Percentiles rank a stretch among this genome's conserved stretches.
Evolutionary conservation across 2,329 filamentous ascomycete species (phyloP).

Genomic region (Ophiosphaerella korrae): DNA sequence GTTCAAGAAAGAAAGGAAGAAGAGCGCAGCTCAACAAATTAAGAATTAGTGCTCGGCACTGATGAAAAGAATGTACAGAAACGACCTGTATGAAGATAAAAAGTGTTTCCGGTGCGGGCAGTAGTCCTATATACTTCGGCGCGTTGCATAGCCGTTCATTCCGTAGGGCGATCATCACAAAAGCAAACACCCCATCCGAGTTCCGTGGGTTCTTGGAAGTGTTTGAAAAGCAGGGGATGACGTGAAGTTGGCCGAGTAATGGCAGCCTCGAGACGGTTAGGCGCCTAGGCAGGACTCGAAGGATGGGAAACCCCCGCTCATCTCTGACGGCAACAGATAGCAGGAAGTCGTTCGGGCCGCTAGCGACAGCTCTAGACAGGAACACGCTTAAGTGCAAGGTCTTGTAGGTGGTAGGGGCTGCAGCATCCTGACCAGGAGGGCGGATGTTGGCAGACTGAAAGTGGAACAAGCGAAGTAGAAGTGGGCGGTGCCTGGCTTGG

Average conservation of each 20-base stretch:
- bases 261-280: slow-evolving; percentile 16
- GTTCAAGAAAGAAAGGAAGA: slow-evolving; percentile 17
- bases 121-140: slow-evolving; percentile 13
- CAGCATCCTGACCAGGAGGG: slow-evolving; percentile 14
- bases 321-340: slow-evolving; percentile 20
- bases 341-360: slow-evolving; percentile 1
- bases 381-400: slow-evolving; percentile 4
- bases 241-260: slow-evolving; percentile 7
- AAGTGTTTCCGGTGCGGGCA: slow-evolving; percentile 1
- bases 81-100: slow-evolving; percentile 4
- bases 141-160: slow-evolving; percentile 5
- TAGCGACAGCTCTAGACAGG: slow-evolving; percentile 8
- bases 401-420: slow-evolving; percentile 1
- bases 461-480: not conserved
- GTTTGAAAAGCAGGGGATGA: slow-evolving; percentile 19
- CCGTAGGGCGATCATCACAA: slow-evolving; percentile 7
- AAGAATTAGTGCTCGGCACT: slow-evolving; percentile 32
- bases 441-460: not conserved
- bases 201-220: slow-evolving; percentile 9
- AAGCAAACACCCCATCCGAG: slow-evolving; percentile 15
- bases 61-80: slow-evolving; percentile 19
- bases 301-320: slow-evolving; percentile 13
- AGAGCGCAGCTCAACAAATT: slow-evolving; percentile 31
- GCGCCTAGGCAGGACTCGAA: slow-evolving; percentile 11
- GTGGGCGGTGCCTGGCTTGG: slow-evolving; percentile 18